These are phyloP conservation scores for Crinitomyces ghanaensis DNA, from an alignment of 805 yeast genomes.

Conservation along the genomic window DNA sequence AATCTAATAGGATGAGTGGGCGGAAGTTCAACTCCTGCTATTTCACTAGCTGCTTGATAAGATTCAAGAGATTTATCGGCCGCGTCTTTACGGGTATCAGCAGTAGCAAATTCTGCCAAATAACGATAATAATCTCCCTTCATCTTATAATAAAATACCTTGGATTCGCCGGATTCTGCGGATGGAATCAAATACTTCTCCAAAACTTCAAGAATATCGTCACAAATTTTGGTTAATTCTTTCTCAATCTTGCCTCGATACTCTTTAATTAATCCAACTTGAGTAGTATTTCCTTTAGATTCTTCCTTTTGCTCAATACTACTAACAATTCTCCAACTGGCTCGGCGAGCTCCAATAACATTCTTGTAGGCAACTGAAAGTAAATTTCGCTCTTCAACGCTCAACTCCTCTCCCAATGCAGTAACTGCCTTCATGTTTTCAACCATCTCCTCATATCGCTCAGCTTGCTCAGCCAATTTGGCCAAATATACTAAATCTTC, in stretches of 20 bases:
- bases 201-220: conserved; percentile 81
- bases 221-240: conserved; percentile 87
- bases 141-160: conserved; percentile 98
- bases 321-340: conserved; percentile 98
- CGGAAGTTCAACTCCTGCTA: conserved; percentile 91
- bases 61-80: conserved; percentile 90
- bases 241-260: conserved; percentile 91
- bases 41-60: conserved; percentile 90
- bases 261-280: conserved; percentile 80
- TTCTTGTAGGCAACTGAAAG: conserved; percentile 96
- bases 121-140: conserved; percentile 99
- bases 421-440: conserved; percentile 98
- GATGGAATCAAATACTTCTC: conserved; percentile 84
- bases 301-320: conserved; percentile 98
- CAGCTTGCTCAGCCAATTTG: conserved; percentile 98
- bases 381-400: conserved; percentile 96
- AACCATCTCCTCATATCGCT: conserved; percentile 99
- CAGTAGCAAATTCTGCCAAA: conserved; percentile 89
- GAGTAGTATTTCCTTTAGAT: conserved; percentile 85
- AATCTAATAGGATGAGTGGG: conserved; percentile 98
- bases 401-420: conserved; percentile 85
- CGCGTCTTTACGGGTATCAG: conserved; percentile 85
- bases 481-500: conserved; percentile 43
- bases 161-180: conserved; percentile 94
- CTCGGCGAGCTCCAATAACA: conserved; percentile 98